Evolutionary conservation across 129 eudicot genomes (phyloP).

Genomic region (Lactuca saligna): DNA sequence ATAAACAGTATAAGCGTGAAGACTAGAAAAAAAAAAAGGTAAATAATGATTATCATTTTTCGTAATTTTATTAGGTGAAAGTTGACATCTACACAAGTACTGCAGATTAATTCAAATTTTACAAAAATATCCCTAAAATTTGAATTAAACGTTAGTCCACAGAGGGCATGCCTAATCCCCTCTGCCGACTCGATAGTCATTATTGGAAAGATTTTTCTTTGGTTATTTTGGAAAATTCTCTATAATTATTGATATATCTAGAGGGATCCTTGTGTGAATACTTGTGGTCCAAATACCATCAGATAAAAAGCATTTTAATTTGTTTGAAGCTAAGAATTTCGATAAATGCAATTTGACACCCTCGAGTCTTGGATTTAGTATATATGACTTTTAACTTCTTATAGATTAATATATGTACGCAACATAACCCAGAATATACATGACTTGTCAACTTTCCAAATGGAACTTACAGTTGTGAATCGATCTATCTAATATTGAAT

Average conservation of each 20-base stretch:
- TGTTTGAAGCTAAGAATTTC: constrained; percentile 7
- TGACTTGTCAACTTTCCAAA: too few species aligned
- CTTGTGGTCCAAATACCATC: constrained; percentile 18
- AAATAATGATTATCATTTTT: too few species aligned
- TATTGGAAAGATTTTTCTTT: too few species aligned
- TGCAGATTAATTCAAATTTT: too few species aligned
- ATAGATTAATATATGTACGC: neutral
- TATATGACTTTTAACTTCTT: neutral
- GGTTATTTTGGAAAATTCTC: too few species aligned
- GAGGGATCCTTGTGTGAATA: neutral
- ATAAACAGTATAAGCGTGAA: too few species aligned
- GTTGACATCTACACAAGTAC: neutral
- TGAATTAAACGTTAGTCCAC: too few species aligned
- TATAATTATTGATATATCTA: too few species aligned
- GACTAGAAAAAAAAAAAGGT: neutral
- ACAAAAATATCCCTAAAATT: too few species aligned
- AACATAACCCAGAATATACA: neutral
- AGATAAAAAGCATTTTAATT: constrained; percentile 7
- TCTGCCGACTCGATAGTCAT: too few species aligned
- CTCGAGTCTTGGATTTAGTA: constrained; percentile 1
- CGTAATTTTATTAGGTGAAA: neutral
- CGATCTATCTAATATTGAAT: neutral
- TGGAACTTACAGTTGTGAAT: neutral
- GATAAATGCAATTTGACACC: constrained; percentile 19
- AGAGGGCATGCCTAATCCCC: too few species aligned